Evolutionary conservation across 164 flowering plant genomes (phyloP).

Genomic region (Warburgia ugandensis): DNA sequence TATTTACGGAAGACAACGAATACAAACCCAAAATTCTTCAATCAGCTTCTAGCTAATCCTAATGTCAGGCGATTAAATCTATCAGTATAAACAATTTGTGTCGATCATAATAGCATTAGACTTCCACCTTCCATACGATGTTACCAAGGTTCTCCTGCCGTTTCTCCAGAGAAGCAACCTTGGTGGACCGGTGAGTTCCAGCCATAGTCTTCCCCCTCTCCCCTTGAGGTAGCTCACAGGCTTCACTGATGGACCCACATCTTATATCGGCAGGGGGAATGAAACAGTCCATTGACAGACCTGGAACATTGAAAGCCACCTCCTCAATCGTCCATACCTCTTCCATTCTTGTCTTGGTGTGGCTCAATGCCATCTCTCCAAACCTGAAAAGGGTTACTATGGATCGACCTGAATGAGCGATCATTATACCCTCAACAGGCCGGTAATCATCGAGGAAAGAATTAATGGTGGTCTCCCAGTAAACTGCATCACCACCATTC

Average conservation of each 20-base stretch:
- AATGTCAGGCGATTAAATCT: conserved; percentile 4
- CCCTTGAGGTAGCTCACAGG: conserved; percentile 12
- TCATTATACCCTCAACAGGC: conserved; percentile 67
- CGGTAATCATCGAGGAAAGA: conserved; percentile 64
- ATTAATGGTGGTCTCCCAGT: conserved; percentile 83
- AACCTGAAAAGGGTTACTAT: conserved; percentile 70
- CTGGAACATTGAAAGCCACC: conserved; percentile 71
- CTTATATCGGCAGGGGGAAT: conserved; percentile 46
- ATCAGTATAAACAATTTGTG: conserved; percentile 7
- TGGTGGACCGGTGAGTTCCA: conserved; percentile 11
- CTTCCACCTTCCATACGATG: conserved; percentile 15
- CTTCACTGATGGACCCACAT: conserved; percentile 11
- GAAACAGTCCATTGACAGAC: conserved; percentile 69
- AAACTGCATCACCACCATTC: conserved; percentile 58
- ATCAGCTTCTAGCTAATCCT: conserved; percentile 12
- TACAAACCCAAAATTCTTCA: conserved; percentile 4
- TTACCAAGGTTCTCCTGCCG: conserved; percentile 4
- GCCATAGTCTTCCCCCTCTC: conserved; percentile 8
- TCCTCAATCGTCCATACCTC: conserved; percentile 82
- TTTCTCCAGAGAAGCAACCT: conserved; percentile 14
- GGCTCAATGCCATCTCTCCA: conserved; percentile 78
- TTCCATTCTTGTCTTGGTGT: conserved; percentile 77
- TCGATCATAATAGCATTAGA: conserved; percentile 3
- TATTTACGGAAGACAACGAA: background rate
- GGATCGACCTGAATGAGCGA: conserved; percentile 73